phyloP scores from a whole-genome alignment of 257 asterid genomes.

The Scutellaria baicalensis region DNA sequence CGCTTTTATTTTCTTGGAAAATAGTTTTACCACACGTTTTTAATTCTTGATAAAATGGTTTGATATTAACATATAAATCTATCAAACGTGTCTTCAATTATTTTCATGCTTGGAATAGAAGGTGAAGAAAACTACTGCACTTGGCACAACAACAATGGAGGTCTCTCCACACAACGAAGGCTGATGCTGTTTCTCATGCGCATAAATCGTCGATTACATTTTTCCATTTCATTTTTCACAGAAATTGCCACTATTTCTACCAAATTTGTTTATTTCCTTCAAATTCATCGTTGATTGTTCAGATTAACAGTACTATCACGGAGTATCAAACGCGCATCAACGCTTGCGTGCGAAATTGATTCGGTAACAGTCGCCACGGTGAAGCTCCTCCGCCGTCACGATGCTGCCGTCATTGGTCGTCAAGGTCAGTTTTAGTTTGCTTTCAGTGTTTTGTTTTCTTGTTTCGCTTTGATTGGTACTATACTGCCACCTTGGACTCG shows the following conservation, averaged over 20 bases:
- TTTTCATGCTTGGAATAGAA: too few relatives aligned
- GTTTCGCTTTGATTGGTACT: neutral
- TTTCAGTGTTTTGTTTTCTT: neutral
- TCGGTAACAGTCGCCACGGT: neutral
- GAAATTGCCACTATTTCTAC: neutral
- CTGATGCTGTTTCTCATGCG: slow-evolving; percentile 14
- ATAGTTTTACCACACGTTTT: too few relatives aligned
- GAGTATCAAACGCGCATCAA: neutral
- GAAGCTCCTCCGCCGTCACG: neutral
- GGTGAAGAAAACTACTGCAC: too few relatives aligned
- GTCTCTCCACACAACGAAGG: too few relatives aligned
- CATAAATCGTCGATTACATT: neutral
- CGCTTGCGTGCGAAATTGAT: neutral
- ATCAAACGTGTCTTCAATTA: too few relatives aligned
- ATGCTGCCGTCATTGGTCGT: neutral
- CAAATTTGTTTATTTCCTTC: neutral
- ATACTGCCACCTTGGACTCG: neutral
- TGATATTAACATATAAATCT: too few relatives aligned
- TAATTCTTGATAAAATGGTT: too few relatives aligned
- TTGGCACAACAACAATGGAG: too few relatives aligned
- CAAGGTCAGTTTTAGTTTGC: neutral
- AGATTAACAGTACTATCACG: neutral
- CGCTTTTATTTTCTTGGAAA: too few relatives aligned
- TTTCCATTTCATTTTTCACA: neutral
- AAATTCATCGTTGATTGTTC: neutral